Base-by-base conservation (phyloP, 306 rosid species). In the Vigna angularis region DNA sequence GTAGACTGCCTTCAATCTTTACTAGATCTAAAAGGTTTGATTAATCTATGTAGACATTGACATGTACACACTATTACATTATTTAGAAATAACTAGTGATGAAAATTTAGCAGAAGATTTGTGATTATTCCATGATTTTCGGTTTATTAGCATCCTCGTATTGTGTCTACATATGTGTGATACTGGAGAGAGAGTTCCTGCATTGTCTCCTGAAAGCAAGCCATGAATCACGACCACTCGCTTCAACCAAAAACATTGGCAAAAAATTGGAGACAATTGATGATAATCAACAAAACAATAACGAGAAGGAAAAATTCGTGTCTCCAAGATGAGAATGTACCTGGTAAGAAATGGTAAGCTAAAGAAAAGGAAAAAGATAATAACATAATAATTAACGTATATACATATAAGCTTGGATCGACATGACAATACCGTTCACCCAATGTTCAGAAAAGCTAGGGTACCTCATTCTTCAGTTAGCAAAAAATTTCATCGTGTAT, bases 121-220 rank as follows among this genome's bases (percentile, higher is more conserved):
- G 78, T 83, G 85, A 80, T 73, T 62, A 26, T 68, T 55, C 83
- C 87, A 83, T 74, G 18, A 57, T 83, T 86, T 64, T 0, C 81
- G 82, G 79, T 72, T 81, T 1, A 79, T 45, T 61, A 61, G 11
- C 17, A 5, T 15, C 40, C 36, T 64, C 40, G 26, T 42, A 2
- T 20, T 20, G 3, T 61, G 17, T 69, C 74, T 40, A 64, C 66
- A 66, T 53, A 72, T 53, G 79, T 66, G 69, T 58, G 9, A 44
- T 51, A 83, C 77, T 79, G 70, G 84, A 78, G 40, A 74, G 20
- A 75, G 51, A 53, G 70, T 82, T 83, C 91, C 93, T 85, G 72
- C 72, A 61, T 85, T 87, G 79, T 87, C 93, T 87, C 90, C 94
- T 77, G 48, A 86, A 93, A 87, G 53, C 68, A 50, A 62, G 93